Evolutionary conservation across 176 grass and related monocot genomes (phyloP), one percentile per base, ranked within the genome.

Genomic region (Calamus simplicifolius): DNA sequence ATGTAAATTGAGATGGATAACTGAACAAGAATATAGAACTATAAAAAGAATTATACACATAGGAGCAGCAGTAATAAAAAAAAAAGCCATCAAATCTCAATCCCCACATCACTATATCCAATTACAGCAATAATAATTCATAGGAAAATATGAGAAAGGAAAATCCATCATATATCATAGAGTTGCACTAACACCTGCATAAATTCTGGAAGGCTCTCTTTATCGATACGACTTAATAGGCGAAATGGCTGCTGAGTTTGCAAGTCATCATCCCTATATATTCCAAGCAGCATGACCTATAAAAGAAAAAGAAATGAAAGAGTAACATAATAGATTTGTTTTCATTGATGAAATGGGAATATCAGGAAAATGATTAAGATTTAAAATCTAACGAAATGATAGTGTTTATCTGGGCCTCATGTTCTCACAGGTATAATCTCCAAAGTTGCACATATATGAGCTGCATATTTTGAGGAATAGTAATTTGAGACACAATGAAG

Each of bases 341-440:
- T 43, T 12, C 35, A 43, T 43, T 43, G 35, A 43, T 43, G 35
- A 13, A 43, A 43, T 43, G 35, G 35, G 52, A 25, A 77, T 16
- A 27, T 70, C 27, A 18, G 5, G 55, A 57, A 50, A 19, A 51
- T 64, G 49, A 63, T 19, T 25, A 63, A 18, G 51, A 31, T 17
- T 3, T 19, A 59, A 52, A 16, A 2, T 28, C 35, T 43, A 12
- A 52, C 38, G 1, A 19, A 57, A 64, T 15, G 14, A 48, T 19
- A 15, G 21, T 48, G 50, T 64, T 52, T 27, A 1, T 35, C 21
- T 27, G 54, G 29, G 48, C 28, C 12, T 26, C 27, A 18, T 64
- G 30, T 70, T 27, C 81, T 89, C 72, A 89, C 86, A 19, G 86
- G 86, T 54, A 89, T 67, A 68, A 75, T 76, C 50, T 85, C 67